Percentiles rank a stretch among this genome's conserved stretches.
phyloP scores from a whole-genome alignment of 768 basidiomycete species.

The Lactarius hengduanensis region DNA sequence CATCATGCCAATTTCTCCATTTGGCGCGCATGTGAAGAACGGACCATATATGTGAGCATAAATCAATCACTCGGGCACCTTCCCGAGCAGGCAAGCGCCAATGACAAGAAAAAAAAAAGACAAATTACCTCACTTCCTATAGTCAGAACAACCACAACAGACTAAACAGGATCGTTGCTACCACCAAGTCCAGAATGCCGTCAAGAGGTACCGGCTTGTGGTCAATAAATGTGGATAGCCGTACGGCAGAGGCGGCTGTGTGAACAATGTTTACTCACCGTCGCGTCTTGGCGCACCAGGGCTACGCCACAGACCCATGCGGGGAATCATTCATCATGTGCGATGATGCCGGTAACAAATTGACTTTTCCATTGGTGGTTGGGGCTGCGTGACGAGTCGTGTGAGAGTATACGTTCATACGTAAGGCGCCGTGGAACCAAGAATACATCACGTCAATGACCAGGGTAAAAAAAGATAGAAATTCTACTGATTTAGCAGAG shows the following conservation, averaged over 20 bases:
- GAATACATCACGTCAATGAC: neutral
- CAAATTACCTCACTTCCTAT: neutral
- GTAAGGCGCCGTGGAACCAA: too few species aligned
- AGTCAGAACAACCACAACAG: neutral
- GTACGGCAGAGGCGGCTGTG: neutral
- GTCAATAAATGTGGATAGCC: neutral
- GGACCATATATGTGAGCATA: neutral
- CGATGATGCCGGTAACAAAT: neutral
- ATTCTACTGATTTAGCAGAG: neutral
- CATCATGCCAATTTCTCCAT: conserved; percentile 39
- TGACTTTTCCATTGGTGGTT: neutral
- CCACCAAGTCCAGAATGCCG: neutral
- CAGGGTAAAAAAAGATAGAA: neutral
- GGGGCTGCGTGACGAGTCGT: too few species aligned
- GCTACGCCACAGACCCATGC: neutral
- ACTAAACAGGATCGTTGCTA: neutral
- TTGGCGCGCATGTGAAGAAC: conserved; percentile 36
- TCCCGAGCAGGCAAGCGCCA: neutral
- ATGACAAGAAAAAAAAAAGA: neutral
- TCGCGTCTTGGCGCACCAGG: neutral
- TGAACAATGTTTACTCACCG: neutral
- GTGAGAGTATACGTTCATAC: too few species aligned
- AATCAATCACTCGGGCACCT: neutral
- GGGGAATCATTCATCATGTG: neutral
- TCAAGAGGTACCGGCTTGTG: neutral